Evolutionary conservation across 495 filamentous ascomycete genomes (phyloP).

Genomic region (Podospora comata): DNA sequence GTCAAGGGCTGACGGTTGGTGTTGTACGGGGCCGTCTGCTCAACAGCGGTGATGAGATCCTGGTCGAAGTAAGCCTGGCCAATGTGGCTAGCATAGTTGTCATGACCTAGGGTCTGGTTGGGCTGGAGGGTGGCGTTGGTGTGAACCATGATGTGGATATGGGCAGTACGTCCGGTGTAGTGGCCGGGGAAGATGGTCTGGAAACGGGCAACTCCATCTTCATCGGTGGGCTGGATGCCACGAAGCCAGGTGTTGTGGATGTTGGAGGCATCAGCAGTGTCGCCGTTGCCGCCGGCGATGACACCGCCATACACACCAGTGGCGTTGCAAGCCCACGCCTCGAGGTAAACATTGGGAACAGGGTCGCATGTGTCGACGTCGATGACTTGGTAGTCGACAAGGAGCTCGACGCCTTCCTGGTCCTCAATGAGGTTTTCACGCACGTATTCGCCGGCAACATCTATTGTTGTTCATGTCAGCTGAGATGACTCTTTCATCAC

Average conservation of each 20-base stretch:
- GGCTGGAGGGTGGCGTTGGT: conserved; percentile 38
- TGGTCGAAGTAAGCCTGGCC: conserved; percentile 65
- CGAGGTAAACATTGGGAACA: conserved; percentile 53
- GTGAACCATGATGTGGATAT: conserved; percentile 49
- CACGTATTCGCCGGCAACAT: conserved; percentile 47
- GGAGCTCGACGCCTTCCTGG: conserved; percentile 53
- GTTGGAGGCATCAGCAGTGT: conserved; percentile 45
- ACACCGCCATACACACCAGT: conserved; percentile 57
- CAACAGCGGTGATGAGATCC: conserved; percentile 53
- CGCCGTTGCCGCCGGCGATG: conserved; percentile 41
- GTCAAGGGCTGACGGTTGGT: conserved; percentile 53
- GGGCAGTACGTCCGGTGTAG: conserved; percentile 47
- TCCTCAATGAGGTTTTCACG: conserved; percentile 55
- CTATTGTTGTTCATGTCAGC: conserved; percentile 11
- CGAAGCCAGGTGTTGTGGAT: conserved; percentile 51
- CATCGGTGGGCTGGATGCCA: conserved; percentile 48
- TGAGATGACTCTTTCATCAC: neutral
- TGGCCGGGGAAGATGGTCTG: conserved; percentile 55
- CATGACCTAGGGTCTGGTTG: conserved; percentile 51
- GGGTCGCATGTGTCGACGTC: conserved; percentile 58
- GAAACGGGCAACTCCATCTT: conserved; percentile 50
- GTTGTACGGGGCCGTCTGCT: conserved; percentile 53
- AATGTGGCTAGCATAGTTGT: conserved; percentile 50
- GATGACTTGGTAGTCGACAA: conserved; percentile 59
- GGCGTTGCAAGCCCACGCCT: conserved; percentile 53